A percentile compares a stretch with the other conserved stretches of the same genome.
These are phyloP conservation scores for Theileria sp. DNA, from an alignment of 169 alveolate species.

Conservation along the genomic window DNA sequence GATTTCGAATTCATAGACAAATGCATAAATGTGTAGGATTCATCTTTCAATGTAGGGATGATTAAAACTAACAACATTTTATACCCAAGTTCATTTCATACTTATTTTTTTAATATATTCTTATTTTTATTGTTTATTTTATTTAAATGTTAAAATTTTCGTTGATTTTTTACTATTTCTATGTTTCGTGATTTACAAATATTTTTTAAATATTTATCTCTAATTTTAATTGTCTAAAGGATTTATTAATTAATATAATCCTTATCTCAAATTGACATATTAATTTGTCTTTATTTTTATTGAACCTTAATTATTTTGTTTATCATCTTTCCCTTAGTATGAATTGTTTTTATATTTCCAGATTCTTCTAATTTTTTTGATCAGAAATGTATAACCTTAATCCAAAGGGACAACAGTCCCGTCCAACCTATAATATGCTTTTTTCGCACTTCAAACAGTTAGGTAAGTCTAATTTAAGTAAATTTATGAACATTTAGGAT, in stretches of 20 bases:
- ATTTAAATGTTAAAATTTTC: background rate
- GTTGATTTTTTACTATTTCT: no score
- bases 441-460: slow-evolving; percentile 57
- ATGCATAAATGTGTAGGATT: slow-evolving; percentile 7
- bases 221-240: background rate
- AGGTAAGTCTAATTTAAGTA: slow-evolving; percentile 27
- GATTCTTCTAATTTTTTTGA: slow-evolving; percentile 2
- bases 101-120: background rate
- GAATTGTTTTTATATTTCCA: background rate
- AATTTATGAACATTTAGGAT: slow-evolving; percentile 25
- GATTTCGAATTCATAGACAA: background rate
- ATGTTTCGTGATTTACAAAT: background rate
- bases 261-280: background rate
- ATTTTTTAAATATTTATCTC: background rate
- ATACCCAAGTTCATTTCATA: background rate
- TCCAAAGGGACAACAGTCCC: slow-evolving; percentile 1
- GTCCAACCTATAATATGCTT: slow-evolving; percentile 61
- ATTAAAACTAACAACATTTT: background rate
- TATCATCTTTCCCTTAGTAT: background rate
- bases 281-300: background rate
- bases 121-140: background rate
- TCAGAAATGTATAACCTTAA: slow-evolving; percentile 13
- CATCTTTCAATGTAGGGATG: slow-evolving; percentile 13
- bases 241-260: background rate
- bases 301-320: background rate